phyloP scores from a whole-genome alignment of 2,329 filamentous ascomycete genomes.

The Penicillium sp. region DNA sequence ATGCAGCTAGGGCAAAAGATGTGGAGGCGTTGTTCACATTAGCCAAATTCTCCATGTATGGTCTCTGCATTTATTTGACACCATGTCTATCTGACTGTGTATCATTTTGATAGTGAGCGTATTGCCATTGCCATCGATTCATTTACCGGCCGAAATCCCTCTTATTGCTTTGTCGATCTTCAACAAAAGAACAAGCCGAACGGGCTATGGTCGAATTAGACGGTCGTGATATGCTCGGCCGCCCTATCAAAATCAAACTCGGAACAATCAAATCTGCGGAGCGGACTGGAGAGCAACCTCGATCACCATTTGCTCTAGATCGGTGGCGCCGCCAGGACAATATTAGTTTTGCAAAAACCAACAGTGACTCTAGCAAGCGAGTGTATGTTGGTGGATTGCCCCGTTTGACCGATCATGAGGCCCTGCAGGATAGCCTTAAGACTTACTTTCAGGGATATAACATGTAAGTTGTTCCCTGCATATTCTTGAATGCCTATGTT shows the following conservation, averaged over 20 bases:
- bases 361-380: conserved; percentile 38
- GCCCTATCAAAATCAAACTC: conserved; percentile 59
- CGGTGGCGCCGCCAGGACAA: conserved; percentile 42
- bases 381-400: conserved; percentile 47
- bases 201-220: conserved; percentile 54
- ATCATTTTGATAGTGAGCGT: conserved; percentile 42
- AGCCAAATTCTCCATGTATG: conserved; percentile 35
- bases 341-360: conserved; percentile 30
- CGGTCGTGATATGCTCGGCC: conserved; percentile 51
- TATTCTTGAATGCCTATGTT: not conserved
- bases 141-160: conserved; percentile 62
- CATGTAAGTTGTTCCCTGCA: conserved; percentile 31
- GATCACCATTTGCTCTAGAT: conserved; percentile 31
- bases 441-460: conserved; percentile 43
- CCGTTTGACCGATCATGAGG: conserved; percentile 39
- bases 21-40: conserved; percentile 46
- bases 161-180: conserved; percentile 70
- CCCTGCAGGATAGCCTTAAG: conserved; percentile 40
- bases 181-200: conserved; percentile 52
- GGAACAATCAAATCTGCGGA: conserved; percentile 52
- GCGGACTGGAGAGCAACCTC: conserved; percentile 17
- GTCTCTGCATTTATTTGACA: conserved; percentile 3
- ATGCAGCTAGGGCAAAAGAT: conserved; percentile 49
- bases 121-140: conserved; percentile 65
- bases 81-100: conserved; percentile 14